Conservation (phyloP, 2,329 filamentous ascomycete genomes). For the Aspergillus floridensis region DNA sequence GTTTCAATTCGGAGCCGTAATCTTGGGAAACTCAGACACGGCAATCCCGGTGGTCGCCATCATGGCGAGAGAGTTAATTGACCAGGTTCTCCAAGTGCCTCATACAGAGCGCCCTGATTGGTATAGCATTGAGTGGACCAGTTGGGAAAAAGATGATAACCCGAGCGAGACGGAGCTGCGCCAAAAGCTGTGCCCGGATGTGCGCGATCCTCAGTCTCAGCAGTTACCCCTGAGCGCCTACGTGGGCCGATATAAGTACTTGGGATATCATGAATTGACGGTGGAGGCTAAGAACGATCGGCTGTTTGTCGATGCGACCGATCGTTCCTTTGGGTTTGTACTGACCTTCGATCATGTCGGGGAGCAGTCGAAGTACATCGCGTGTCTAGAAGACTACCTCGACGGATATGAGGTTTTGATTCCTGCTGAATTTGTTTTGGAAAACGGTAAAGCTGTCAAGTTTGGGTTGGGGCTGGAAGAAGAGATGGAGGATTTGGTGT, state of each 20-base stretch:
- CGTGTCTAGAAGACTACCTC: slow-evolving; percentile 17
- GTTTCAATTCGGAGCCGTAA: slow-evolving; percentile 27
- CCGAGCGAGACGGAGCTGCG: slow-evolving; percentile 6
- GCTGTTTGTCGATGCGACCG: slow-evolving; percentile 34
- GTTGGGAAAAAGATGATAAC: slow-evolving; percentile 1
- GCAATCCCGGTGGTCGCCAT: slow-evolving; percentile 14
- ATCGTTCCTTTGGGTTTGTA: slow-evolving; percentile 31
- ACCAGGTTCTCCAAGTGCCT: slow-evolving; percentile 18
- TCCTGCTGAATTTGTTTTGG: slow-evolving; percentile 20
- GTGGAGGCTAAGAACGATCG: slow-evolving; percentile 24
- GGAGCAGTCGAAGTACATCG: slow-evolving; percentile 26
- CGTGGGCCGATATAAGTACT: slow-evolving; percentile 24
- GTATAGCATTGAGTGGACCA: neutral
- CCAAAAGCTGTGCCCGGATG: slow-evolving; percentile 1
- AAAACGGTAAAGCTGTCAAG: slow-evolving; percentile 16
- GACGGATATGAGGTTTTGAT: slow-evolving; percentile 15
- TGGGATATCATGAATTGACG: slow-evolving; percentile 26
- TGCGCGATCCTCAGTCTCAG: slow-evolving; percentile 8
- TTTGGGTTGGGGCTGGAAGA: slow-evolving; percentile 24
- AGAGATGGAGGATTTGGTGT: slow-evolving; percentile 22
- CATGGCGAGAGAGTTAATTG: slow-evolving; percentile 24
- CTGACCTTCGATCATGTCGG: slow-evolving; percentile 32
- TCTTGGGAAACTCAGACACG: slow-evolving; percentile 28
- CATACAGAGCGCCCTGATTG: neutral
- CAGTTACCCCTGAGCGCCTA: slow-evolving; percentile 20